Evolutionary conservation across 805 yeast genomes (phyloP), one percentile per base, ranked within the genome.

Genomic region (Scheffersomyces lignosus): DNA sequence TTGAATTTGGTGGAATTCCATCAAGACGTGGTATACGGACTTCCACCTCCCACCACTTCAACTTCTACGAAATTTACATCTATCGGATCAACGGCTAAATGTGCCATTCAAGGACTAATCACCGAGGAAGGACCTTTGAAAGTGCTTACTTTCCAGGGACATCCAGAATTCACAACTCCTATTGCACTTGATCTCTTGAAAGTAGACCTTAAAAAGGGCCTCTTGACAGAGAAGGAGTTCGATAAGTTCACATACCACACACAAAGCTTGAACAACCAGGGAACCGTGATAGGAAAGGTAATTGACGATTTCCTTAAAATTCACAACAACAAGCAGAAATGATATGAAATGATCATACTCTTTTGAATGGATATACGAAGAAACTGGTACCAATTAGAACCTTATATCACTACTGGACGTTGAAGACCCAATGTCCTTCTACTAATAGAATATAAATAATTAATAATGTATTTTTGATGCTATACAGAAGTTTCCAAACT

Each of bases 81-180:
- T 16, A 62, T 81, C 56, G 84, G 95, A 0, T 57, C 73, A 4
- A 74, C 83, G 5, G 58, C 66, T 0, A 67, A 58, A 27, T 83
- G 95, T 44, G 49, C 61, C 1, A 62, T 76, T 24, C 96, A 89
- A 60, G 95, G 95, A 0, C 62, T 86, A 18, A 75, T 64, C 12
- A 57, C 71, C 2, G 56, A 49, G 12, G 37, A 74, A 37, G 73
- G 75, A 27, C 68, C 71, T 0, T 53, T 67, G 15, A 67, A 71
- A 29, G 36, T 84, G 5, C 59, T 89, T 15, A 77, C 93, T 0
- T 75, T 88, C 47, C 97, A 89, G 59, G 96, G 96, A 0, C 97
- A 89, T 52, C 96, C 96, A 0, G 96, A 89, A 56, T 89, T 86
- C 51, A 52, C 63, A 17, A 62, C 64, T 0, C 68, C 58, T 3